Base-by-base conservation (phyloP, 805 yeast species). In the Monosporozyma solicola region DNA sequence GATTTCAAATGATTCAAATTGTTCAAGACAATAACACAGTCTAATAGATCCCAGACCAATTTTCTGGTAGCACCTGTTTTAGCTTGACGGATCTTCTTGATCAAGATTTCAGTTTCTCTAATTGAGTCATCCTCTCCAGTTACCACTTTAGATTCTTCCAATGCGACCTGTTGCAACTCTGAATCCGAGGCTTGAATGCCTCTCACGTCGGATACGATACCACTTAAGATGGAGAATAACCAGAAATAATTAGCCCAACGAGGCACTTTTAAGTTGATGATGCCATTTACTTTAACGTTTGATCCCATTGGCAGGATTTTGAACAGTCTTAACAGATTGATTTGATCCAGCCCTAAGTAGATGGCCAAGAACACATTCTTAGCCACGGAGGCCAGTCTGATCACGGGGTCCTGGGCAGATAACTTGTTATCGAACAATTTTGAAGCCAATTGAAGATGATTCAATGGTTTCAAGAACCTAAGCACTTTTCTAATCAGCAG, bases 401-500 rank as follows among this genome's bases (percentile, higher is more conserved):
- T 74, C 22, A 80, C 74, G 15, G 81, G 73, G 55, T 72, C 64
- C 65, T 83, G 80, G 4, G 15, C 9, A 51, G 78, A 66, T 47
- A 89, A 77, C 73, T 86, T 84, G 69, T 87, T 83, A 64, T 82
- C 87, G 61, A 74, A 78, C 13, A 87, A 78, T 57, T 78, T 76
- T 2, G 85, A 75, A 4, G 91, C 87, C n/a, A 80, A 77, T 61
- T 82, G 82, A 52, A 87, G 64, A 65, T 85, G 89, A 61, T 76
- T 76, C 62, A 91, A 72, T 1, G 95, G 95, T 71, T 90, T 91
- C 57, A 89, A 79, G 63, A 85, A 82, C 63, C 97, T 80, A 74
- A 91, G 72, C 24, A 90, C 83, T 73, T 92, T 92, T 68, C 98
- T 82, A 57, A 87, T 76, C 54, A 84, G 68, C 1, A 87, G 78